A percentile compares a stretch with the other conserved stretches of the same genome.
These are phyloP conservation scores for Erigeron canadensis DNA, from an alignment of 129 eudicot genomes.

Conservation along the genomic window DNA sequence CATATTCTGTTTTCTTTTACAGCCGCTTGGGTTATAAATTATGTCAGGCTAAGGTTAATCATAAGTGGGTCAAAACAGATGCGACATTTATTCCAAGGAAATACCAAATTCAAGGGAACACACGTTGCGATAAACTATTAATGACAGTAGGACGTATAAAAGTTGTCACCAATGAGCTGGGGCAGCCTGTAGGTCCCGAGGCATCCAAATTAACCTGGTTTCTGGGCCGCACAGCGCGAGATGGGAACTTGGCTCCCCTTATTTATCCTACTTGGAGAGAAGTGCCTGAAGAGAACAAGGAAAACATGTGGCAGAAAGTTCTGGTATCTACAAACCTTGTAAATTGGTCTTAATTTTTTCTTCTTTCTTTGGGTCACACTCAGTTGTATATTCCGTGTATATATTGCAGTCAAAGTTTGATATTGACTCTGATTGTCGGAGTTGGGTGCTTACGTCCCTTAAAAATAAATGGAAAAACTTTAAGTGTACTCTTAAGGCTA, in stretches of 20 bases:
- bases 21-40: neutral
- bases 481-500: slow-evolving; percentile 36
- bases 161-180: slow-evolving; percentile 35
- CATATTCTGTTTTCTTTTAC: neutral
- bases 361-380: neutral
- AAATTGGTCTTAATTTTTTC: neutral
- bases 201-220: slow-evolving; percentile 43
- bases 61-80: slow-evolving; percentile 31
- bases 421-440: slow-evolving; percentile 40
- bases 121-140: slow-evolving; percentile 27
- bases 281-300: slow-evolving; percentile 49
- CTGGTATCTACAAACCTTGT: slow-evolving; percentile 35
- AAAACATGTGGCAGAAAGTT: slow-evolving; percentile 56
- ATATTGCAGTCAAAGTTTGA: slow-evolving; percentile 43
- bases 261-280: slow-evolving; percentile 45
- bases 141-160: slow-evolving; percentile 30
- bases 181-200: slow-evolving; percentile 50
- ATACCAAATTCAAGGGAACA: slow-evolving; percentile 41
- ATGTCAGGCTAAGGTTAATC: slow-evolving; percentile 3
- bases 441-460: slow-evolving; percentile 50
- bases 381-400: neutral
- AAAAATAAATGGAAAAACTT: slow-evolving; percentile 50
- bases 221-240: slow-evolving; percentile 49
- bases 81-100: slow-evolving; percentile 25
- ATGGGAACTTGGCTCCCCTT: slow-evolving; percentile 52